These are phyloP conservation scores for Penicillium nordicum DNA, from an alignment of 2,329 filamentous ascomycete genomes.

Conservation along the genomic window DNA sequence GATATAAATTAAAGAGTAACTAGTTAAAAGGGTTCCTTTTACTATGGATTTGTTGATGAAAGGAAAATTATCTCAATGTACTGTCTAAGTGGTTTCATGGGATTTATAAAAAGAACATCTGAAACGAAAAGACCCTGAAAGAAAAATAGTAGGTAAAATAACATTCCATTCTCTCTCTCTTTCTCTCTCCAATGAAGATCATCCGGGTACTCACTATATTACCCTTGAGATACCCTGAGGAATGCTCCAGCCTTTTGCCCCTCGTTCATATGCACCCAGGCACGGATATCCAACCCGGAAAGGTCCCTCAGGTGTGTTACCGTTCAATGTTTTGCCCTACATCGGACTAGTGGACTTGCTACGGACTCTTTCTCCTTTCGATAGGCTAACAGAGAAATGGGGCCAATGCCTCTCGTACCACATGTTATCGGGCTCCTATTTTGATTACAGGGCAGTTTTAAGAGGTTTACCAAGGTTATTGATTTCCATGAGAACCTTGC, in stretches of 20 bases:
- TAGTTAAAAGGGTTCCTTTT: neutral
- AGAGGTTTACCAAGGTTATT: neutral
- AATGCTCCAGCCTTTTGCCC: constrained; percentile 16
- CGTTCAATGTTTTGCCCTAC: constrained; percentile 1
- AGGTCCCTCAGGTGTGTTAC: constrained; percentile 3
- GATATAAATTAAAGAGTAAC: neutral
- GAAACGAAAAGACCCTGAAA: neutral
- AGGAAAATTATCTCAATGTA: neutral
- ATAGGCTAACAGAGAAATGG: neutral
- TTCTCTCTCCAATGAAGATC: constrained; percentile 1
- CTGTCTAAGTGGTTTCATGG: no score
- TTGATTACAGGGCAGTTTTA: neutral
- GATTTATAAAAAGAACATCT: neutral
- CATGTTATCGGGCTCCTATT: neutral
- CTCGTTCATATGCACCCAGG: constrained; percentile 20
- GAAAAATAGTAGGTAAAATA: neutral
- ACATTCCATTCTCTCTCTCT: neutral
- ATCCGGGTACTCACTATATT: neutral
- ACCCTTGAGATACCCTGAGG: neutral
- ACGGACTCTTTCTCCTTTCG: constrained; percentile 1
- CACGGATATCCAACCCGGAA: constrained; percentile 10
- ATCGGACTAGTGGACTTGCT: constrained; percentile 4
- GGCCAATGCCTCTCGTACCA: constrained; percentile 3
- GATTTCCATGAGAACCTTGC: no score
- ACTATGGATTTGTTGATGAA: neutral